These are phyloP conservation scores for Suhomyces taliae DNA, from an alignment of 1,139 yeast species.

Conservation along the genomic window DNA sequence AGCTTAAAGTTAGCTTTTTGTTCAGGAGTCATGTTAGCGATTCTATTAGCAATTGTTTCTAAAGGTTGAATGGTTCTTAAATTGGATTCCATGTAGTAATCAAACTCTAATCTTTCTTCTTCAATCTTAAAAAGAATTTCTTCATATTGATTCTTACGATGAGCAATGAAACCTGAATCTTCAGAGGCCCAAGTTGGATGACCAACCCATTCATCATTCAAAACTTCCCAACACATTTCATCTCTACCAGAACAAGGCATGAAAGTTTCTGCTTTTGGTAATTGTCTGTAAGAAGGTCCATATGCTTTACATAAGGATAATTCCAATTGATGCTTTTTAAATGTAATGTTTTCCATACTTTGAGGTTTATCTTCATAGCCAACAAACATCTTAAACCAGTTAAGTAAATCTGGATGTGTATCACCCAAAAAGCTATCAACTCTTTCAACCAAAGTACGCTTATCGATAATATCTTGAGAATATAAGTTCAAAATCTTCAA, in stretches of 20 bases:
- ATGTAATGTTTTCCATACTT: slow-evolving; percentile 82
- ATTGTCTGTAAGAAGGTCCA: slow-evolving; percentile 90
- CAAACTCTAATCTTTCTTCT: slow-evolving; percentile 97
- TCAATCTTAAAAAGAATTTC: slow-evolving; percentile 93
- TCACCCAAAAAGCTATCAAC: slow-evolving; percentile 83
- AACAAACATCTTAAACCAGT: slow-evolving; percentile 91
- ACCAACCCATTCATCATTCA: slow-evolving; percentile 98
- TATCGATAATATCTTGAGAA: slow-evolving; percentile 88
- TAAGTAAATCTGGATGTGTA: slow-evolving; percentile 71
- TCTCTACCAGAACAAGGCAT: slow-evolving; percentile 99
- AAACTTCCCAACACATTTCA: slow-evolving; percentile 98
- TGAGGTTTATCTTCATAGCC: slow-evolving; percentile 78
- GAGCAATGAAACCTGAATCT: slow-evolving; percentile 97
- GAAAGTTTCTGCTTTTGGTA: slow-evolving; percentile 91
- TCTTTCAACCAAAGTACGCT: slow-evolving; percentile 75
- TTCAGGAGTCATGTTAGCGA: slow-evolving; percentile 89
- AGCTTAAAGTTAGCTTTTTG: slow-evolving; percentile 83
- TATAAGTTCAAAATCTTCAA: slow-evolving; percentile 81
- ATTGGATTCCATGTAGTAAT: slow-evolving; percentile 91
- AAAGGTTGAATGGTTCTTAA: slow-evolving; percentile 91
- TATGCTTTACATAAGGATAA: slow-evolving; percentile 81
- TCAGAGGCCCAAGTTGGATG: slow-evolving; percentile 99
- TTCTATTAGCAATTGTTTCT: slow-evolving; percentile 92
- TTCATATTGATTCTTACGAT: slow-evolving; percentile 95
- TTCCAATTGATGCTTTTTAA: slow-evolving; percentile 87